phyloP scores from a whole-genome alignment of 192 early-diverging fungal genomes.

The Linnemannia hyalina region DNA sequence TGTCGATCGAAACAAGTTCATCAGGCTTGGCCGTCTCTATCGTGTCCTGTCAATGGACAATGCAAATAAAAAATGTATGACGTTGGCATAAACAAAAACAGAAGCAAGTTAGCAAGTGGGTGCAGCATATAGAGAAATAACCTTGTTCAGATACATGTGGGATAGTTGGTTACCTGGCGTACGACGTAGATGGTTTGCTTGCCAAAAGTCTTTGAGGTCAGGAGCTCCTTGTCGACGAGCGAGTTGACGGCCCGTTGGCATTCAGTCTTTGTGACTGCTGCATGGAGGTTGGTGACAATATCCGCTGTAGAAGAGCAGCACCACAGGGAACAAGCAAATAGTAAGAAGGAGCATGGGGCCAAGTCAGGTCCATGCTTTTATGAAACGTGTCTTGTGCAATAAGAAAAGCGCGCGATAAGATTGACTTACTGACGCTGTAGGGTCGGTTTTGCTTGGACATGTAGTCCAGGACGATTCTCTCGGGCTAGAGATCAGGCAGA shows the following conservation, averaged over 20 bases:
- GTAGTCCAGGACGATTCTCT: constrained; percentile 61
- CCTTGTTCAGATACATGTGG: no score
- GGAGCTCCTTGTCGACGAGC: constrained; percentile 52
- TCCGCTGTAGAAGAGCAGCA: constrained; percentile 41
- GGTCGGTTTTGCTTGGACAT: constrained; percentile 61
- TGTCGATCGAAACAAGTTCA: constrained; percentile 67
- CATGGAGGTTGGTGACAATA: constrained; percentile 58
- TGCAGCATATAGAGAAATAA: no score
- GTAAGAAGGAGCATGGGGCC: background rate
- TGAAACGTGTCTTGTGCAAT: background rate
- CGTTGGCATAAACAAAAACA: background rate
- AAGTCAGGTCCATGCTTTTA: background rate
- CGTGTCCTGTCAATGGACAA: constrained; percentile 36
- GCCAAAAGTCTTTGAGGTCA: constrained; percentile 56
- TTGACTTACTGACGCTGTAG: constrained; percentile 61
- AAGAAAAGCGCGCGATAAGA: background rate
- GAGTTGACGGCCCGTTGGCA: constrained; percentile 53
- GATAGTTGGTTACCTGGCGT: constrained; percentile 53
- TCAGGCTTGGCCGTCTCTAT: constrained; percentile 53
- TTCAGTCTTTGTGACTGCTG: constrained; percentile 55
- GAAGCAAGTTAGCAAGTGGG: background rate
- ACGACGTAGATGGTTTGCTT: constrained; percentile 63
- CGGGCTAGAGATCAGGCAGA: constrained; percentile 29
- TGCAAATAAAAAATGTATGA: background rate
- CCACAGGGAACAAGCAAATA: background rate